These are phyloP conservation scores for Tuber brumale DNA, from an alignment of 495 filamentous ascomycete genomes.

Conservation along the genomic window DNA sequence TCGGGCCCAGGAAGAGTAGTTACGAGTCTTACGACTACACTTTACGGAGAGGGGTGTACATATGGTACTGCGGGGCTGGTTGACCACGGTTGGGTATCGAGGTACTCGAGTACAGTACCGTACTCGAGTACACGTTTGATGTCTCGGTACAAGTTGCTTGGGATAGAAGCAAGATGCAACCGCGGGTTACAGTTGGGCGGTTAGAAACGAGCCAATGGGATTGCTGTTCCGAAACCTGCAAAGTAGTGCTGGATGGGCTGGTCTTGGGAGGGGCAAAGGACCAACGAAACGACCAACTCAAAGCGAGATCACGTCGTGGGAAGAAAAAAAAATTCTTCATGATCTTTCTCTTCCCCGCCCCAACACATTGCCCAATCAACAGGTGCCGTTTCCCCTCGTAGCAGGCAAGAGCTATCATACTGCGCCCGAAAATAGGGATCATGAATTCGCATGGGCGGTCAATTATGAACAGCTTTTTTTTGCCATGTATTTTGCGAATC, in stretches of 20 bases:
- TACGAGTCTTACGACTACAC: neutral
- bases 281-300: neutral
- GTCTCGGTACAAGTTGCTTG: neutral
- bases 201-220: slow-evolving; percentile 2
- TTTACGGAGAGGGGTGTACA: slow-evolving; percentile 1
- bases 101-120: neutral
- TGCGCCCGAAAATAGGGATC: neutral
- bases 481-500: neutral
- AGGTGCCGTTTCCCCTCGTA: neutral
- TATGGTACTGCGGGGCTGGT: neutral
- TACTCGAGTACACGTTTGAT: slow-evolving; percentile 1
- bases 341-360: neutral
- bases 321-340: neutral
- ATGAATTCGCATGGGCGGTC: neutral
- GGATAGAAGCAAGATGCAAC: neutral
- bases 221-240: neutral
- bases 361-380: neutral
- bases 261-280: neutral
- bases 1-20: neutral
- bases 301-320: neutral
- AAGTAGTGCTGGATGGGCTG: neutral
- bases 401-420: neutral
- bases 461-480: neutral
- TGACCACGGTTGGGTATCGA: neutral
- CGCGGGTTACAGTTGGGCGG: neutral